Base-by-base conservation (phyloP, 768 basidiomycete species). In the Russula foetens region DNA sequence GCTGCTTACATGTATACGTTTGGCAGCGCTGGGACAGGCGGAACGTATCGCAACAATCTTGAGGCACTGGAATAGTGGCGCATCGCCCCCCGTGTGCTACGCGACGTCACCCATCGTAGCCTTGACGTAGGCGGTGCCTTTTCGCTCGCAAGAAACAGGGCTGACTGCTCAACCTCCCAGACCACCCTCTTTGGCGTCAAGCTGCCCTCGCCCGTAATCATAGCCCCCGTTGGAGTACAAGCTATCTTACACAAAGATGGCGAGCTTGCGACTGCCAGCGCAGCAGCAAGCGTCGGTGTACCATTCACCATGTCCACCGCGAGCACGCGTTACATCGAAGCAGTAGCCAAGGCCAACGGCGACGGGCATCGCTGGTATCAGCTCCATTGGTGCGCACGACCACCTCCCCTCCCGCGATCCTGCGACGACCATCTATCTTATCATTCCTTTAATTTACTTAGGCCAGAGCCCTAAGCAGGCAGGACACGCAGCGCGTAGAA, bases 61-160 rank as follows among this genome's bases (percentile, higher is more conserved):
- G 77, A 73, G 43, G 85, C 83, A 2, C 78, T 92, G 56, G 75
- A 82, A 24, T 82, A 77, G 56, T 92, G 80, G 77, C 81, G 80
- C 38, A 87, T 95, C 69, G 75, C 92, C n/a, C 90, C 90, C 3
- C 81, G 85, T 7, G 90, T 91, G 88, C 79, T 92, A 38, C 77
- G 82, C 21, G 75, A 84, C 63, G 80, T 80, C 0, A 82, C 82
- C 5, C 69, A 72, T 21, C 80, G 88, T 23, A 81, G 70, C 49
- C 69, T 92, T 33, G 80, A 86, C 66, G 90, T 86, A 66, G 81
- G 76, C 15, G 74, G 89, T 5, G 80, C 81, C 0, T n/a, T n/a
- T n/a, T n/a, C n/a, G n/a, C n/a, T n/a, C n/a, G n/a, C n/a, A n/a
- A n/a, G n/a, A n/a, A n/a, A n/a, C n/a, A n/a, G n/a, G n/a, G n/a